These are phyloP conservation scores for Tuber magnatum DNA, from an alignment of 495 filamentous ascomycete genomes.

Conservation along the genomic window DNA sequence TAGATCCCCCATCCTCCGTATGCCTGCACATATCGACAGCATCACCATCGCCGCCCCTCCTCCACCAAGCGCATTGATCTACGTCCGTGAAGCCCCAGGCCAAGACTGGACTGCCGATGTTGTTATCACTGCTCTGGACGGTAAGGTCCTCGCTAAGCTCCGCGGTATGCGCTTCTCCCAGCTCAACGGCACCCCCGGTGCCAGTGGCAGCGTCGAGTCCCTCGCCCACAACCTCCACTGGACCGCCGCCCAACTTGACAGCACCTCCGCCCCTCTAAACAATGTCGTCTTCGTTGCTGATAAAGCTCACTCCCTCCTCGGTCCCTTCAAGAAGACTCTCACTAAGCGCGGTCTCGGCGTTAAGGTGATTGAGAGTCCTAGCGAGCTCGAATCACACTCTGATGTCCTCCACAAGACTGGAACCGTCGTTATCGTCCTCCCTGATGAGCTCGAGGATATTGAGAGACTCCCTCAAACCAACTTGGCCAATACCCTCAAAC, in stretches of 20 bases:
- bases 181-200: constrained; percentile 42
- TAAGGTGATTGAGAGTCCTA: constrained; percentile 13
- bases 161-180: constrained; percentile 44
- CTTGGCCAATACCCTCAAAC: constrained; percentile 25
- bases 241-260: constrained; percentile 38
- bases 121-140: constrained; percentile 36
- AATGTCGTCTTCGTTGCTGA: constrained; percentile 35
- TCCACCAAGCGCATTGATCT: constrained; percentile 17
- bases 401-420: constrained; percentile 7
- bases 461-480: constrained; percentile 12
- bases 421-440: constrained; percentile 38
- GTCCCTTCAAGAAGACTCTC: constrained; percentile 23
- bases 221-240: constrained; percentile 44
- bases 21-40: constrained; percentile 43
- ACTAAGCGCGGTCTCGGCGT: neutral
- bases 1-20: constrained; percentile 44
- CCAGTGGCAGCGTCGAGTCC: constrained; percentile 36
- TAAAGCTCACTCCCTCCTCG: constrained; percentile 11
- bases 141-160: constrained; percentile 39
- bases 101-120: constrained; percentile 18
- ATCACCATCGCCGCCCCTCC: constrained; percentile 22
- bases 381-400: constrained; percentile 9
- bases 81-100: constrained; percentile 33
- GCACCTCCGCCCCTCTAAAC: constrained; percentile 35
- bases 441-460: constrained; percentile 14